These are phyloP conservation scores for Rhizopogon salebrosus DNA, from an alignment of 768 basidiomycete species.

Conservation along the genomic window DNA sequence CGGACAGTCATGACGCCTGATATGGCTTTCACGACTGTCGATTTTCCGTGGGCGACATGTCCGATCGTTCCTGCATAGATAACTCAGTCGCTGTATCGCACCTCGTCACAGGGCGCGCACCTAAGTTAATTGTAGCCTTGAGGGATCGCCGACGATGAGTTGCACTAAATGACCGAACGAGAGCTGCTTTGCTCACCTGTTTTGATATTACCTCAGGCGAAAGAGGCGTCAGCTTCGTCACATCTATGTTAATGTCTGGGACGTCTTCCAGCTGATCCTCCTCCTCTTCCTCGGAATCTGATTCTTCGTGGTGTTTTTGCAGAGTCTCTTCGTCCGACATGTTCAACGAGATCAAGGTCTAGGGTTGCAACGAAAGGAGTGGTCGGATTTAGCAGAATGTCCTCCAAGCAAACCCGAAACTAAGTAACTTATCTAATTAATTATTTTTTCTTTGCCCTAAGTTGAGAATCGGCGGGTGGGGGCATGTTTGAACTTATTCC, in stretches of 20 bases:
- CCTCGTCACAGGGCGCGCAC: conserved; percentile 31
- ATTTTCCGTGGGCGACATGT: conserved; percentile 97
- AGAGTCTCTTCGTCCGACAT: conserved; percentile 72
- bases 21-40: conserved; percentile 96
- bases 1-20: conserved; percentile 97
- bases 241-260: conserved; percentile 73
- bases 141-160: background rate
- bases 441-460: too few relatives aligned
- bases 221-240: conserved; percentile 77
- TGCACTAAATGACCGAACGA: background rate
- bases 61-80: conserved; percentile 82
- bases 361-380: background rate
- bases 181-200: conserved; percentile 54
- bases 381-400: background rate
- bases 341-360: conserved; percentile 4
- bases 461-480: too few relatives aligned
- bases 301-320: conserved; percentile 60
- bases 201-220: conserved; percentile 89
- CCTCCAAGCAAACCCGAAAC: too few relatives aligned
- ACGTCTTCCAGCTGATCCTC: conserved; percentile 49
- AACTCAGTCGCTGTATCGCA: background rate
- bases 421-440: too few relatives aligned
- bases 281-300: conserved; percentile 68
- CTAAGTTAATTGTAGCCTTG: conserved; percentile 92
- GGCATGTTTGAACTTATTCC: too few relatives aligned